Conservation (phyloP, 176 grass and related monocot species). For the Pontederia crassipes region DNA sequence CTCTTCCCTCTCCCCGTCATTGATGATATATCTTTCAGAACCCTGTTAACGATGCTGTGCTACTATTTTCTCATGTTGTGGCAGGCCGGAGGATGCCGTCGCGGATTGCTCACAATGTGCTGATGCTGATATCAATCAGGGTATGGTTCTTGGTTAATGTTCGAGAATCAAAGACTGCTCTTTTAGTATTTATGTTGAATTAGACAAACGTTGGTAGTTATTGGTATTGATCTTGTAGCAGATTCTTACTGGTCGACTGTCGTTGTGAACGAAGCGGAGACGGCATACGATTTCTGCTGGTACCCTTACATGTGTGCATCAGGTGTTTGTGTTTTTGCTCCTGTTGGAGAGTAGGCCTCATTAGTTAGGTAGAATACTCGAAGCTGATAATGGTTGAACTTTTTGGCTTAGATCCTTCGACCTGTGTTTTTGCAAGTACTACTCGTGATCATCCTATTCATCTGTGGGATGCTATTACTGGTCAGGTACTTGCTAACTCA, state of each 20-base stretch:
- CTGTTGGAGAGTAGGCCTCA: neutral
- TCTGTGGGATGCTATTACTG: slow-evolving; percentile 77
- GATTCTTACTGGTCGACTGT: slow-evolving; percentile 71
- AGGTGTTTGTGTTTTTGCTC: slow-evolving; percentile 24
- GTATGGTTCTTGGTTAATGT: slow-evolving; percentile 14
- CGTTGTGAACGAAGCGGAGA: slow-evolving; percentile 67
- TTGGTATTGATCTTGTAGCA: slow-evolving; percentile 12
- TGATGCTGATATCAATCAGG: slow-evolving; percentile 31
- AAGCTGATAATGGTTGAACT: slow-evolving; percentile 16
- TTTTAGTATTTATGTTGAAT: neutral
- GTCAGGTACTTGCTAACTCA: slow-evolving; percentile 41
- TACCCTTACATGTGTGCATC: slow-evolving; percentile 78
- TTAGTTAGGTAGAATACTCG: neutral
- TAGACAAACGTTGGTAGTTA: neutral
- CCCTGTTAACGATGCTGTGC: neutral
- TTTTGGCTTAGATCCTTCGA: slow-evolving; percentile 44
- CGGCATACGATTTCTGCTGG: slow-evolving; percentile 91
- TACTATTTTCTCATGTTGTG: slow-evolving; percentile 7
- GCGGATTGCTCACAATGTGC: slow-evolving; percentile 8
- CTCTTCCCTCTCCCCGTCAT: neutral
- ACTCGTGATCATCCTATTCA: slow-evolving; percentile 86
- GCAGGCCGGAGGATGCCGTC: slow-evolving; percentile 56
- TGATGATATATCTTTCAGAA: neutral
- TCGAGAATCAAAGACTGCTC: neutral
- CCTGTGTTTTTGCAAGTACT: slow-evolving; percentile 78